Evolutionary conservation across 202 grass and related monocot species (phyloP).

Genomic region (Hordeum pubiflorum): DNA sequence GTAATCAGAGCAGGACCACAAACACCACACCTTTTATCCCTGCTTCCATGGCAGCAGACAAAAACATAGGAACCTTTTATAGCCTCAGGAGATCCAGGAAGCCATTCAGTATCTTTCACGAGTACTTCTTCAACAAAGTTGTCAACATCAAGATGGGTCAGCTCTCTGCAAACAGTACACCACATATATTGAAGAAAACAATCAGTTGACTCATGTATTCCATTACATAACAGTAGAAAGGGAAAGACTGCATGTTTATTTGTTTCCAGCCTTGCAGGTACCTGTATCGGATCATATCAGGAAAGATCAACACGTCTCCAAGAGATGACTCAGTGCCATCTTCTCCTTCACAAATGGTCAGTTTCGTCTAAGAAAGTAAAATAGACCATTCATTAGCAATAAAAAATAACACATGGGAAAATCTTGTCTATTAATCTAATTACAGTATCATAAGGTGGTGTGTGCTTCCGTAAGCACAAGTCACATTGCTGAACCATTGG

Average conservation of each 20-base stretch:
- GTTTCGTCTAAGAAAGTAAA: slow-evolving; percentile 40
- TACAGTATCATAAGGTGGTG: not conserved
- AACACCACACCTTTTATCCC: slow-evolving; percentile 87
- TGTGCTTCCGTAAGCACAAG: not conserved
- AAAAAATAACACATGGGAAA: not conserved
- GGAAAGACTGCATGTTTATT: slow-evolving; percentile 1
- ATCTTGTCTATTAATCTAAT: not conserved
- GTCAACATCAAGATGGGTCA: slow-evolving; percentile 83
- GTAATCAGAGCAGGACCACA: slow-evolving; percentile 79
- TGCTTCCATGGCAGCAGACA: slow-evolving; percentile 76
- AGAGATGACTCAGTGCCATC: slow-evolving; percentile 72
- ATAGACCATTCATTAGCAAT: slow-evolving; percentile 14
- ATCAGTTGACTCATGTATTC: not conserved
- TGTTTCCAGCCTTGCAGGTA: slow-evolving; percentile 20
- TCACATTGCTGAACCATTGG: not conserved
- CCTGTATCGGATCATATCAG: slow-evolving; percentile 97
- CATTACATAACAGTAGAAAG: slow-evolving; percentile 9
- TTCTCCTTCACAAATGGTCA: slow-evolving; percentile 90
- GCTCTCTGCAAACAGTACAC: slow-evolving; percentile 47
- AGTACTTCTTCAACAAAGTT: slow-evolving; percentile 93
- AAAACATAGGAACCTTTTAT: slow-evolving; percentile 79
- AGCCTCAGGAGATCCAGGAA: slow-evolving; percentile 57
- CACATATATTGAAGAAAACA: slow-evolving; percentile 13
- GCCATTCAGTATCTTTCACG: slow-evolving; percentile 79
- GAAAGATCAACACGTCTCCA: slow-evolving; percentile 92